phyloP scores from a whole-genome alignment of 2,329 filamentous ascomycete species.

The Beauveria australis region DNA sequence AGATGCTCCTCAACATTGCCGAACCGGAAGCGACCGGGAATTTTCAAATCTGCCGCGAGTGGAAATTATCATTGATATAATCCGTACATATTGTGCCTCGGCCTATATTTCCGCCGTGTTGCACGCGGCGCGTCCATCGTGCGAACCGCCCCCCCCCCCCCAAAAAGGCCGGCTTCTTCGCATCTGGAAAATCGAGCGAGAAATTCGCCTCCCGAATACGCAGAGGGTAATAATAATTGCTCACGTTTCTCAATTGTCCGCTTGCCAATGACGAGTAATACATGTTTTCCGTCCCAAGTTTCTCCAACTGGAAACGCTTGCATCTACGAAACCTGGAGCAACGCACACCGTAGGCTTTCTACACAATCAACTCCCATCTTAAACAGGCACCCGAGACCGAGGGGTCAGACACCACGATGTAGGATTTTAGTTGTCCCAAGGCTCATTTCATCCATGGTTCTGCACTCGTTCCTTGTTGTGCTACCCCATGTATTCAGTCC shows the following conservation, averaged over 20 bases:
- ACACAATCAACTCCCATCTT: background rate
- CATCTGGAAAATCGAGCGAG: constrained; percentile 4
- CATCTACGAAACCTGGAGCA: background rate
- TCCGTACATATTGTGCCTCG: background rate
- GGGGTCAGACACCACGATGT: constrained; percentile 2
- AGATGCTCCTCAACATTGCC: background rate
- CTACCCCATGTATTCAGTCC: constrained; percentile 1
- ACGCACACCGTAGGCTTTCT: background rate
- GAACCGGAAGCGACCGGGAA: background rate
- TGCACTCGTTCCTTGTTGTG: background rate
- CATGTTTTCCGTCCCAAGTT: background rate
- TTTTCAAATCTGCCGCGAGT: background rate
- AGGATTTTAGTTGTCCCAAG: background rate
- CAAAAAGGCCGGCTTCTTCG: background rate
- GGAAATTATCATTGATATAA: background rate
- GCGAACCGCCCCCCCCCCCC: background rate
- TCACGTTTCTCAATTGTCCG: background rate
- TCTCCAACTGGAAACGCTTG: background rate
- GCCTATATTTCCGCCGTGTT: background rate
- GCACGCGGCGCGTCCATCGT: background rate
- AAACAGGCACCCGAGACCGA: constrained; percentile 3
- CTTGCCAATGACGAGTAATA: background rate
- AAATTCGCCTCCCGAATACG: background rate
- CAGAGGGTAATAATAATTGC: background rate
- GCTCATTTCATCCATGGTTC: background rate